Evolutionary conservation across 2,329 filamentous ascomycete species (phyloP), one percentile per base, ranked within the genome.

Genomic region (Pezicula neosporulosa): DNA sequence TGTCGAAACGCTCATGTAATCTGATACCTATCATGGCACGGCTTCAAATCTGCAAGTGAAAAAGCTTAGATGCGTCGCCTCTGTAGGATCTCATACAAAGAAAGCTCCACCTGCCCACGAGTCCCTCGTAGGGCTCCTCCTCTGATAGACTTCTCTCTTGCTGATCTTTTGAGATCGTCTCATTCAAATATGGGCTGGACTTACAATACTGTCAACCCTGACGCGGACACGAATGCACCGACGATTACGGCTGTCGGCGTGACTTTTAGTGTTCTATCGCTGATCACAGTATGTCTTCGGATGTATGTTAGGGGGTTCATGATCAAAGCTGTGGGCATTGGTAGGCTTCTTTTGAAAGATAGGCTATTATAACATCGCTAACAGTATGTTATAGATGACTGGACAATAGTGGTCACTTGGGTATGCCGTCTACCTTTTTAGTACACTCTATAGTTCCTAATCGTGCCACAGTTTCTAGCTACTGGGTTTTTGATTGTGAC

Each of bases 401-500:
- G 63, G 57, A 56, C 65, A 18, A 67, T 68, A 49, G 47, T 65
- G 6, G 45, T 60, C 13, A 59, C 63, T 27, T 68, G 66, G 66
- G 63, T 68, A 55, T 18, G 49, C 45, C 28, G n/a, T 19, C 12
- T n/a, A 9, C 8, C 21, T 3, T 12, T 30, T 13, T 18, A 37
- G 24, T 45, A 19, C 47, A 13, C 33, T 9, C 37, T 30, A 6
- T 15, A 3, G 8, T 7, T 9, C 8, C 37, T 39, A 39, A 39
- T 21, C 37, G 37, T 13, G 9, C 8, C 15, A 50, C 33, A 57
- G 44, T 19, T 50, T 6, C 57, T 63, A 6, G 56, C 65, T 2
- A 68, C 64, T 30, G 69, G 68, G 7, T 74, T 71, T 50, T 56
- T 69, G 3, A 44, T 66, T 4, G 54, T 68, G n/a, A 67, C 64